Conservation (phyloP, 495 filamentous ascomycete genomes). For the Penicillium taxi region DNA sequence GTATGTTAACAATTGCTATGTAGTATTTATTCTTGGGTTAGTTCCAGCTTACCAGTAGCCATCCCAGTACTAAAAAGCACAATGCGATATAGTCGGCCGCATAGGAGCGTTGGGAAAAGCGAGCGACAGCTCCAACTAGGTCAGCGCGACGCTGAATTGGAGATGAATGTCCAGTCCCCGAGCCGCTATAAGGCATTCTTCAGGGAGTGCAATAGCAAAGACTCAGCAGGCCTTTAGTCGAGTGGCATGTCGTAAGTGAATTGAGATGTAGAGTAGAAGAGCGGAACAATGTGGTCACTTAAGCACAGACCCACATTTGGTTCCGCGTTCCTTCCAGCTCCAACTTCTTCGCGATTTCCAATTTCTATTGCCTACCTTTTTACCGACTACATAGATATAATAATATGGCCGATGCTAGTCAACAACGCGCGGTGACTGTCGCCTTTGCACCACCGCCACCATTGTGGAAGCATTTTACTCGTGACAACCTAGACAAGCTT, state of each 20-base stretch:
- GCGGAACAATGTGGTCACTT: background rate
- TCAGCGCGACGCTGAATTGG: slow-evolving; percentile 25
- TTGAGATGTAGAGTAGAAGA: too few species aligned
- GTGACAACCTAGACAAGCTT: slow-evolving; percentile 63
- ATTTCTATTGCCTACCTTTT: background rate
- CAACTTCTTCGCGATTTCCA: background rate
- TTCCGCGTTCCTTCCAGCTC: slow-evolving; percentile 4
- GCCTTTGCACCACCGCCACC: slow-evolving; percentile 79
- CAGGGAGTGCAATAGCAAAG: background rate
- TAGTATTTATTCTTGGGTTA: background rate
- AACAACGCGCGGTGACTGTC: slow-evolving; percentile 45
- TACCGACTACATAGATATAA: background rate
- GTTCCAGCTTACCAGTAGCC: slow-evolving; percentile 48
- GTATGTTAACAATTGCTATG: background rate
- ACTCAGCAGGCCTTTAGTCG: too few species aligned
- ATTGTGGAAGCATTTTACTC: slow-evolving; percentile 84
- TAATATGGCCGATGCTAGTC: slow-evolving; percentile 43
- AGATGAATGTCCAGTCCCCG: slow-evolving; percentile 19
- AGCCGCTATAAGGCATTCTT: slow-evolving; percentile 26
- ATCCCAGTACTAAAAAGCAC: slow-evolving; percentile 55
- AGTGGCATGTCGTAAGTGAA: background rate
- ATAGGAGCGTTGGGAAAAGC: slow-evolving; percentile 61
- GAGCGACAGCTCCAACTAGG: slow-evolving; percentile 31
- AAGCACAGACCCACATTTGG: slow-evolving; percentile 13
- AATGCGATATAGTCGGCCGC: slow-evolving; percentile 82